Evolutionary conservation across 305 asterid species (phyloP).

Genomic region (Rubia occidens): DNA sequence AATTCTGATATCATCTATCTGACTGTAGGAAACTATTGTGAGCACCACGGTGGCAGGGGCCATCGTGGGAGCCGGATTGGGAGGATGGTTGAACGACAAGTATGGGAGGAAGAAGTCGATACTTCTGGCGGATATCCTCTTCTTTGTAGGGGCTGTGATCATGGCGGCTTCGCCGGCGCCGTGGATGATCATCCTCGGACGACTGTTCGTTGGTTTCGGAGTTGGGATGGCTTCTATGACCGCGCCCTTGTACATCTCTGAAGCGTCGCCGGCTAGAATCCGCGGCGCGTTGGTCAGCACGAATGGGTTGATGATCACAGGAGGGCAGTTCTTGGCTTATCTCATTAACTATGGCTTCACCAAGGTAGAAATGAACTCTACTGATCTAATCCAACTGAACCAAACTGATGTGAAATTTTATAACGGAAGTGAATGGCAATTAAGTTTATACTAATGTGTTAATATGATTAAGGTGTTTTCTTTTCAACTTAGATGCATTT

Average conservation of each 20-base stretch:
- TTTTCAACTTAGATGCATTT: too few relatives aligned
- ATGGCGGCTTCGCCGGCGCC: slow-evolving; percentile 62
- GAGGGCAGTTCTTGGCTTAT: slow-evolving; percentile 58
- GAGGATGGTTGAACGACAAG: slow-evolving; percentile 56
- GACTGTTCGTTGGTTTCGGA: slow-evolving; percentile 76
- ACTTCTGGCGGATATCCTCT: slow-evolving; percentile 57
- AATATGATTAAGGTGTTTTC: too few relatives aligned
- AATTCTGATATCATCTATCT: too few relatives aligned
- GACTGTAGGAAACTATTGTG: slow-evolving; percentile 61
- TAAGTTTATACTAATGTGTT: too few relatives aligned
- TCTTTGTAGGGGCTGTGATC: slow-evolving; percentile 51
- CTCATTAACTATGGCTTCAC: slow-evolving; percentile 70
- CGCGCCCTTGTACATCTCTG: slow-evolving; percentile 76
- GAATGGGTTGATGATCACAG: slow-evolving; percentile 66
- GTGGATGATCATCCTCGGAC: slow-evolving; percentile 69
- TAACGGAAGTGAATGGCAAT: too few relatives aligned
- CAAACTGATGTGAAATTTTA: neutral
- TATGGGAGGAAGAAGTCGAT: slow-evolving; percentile 57
- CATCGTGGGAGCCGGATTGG: slow-evolving; percentile 61
- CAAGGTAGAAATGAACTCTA: slow-evolving; percentile 23
- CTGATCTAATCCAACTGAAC: neutral
- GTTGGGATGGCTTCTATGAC: slow-evolving; percentile 99
- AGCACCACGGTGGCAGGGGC: slow-evolving; percentile 82
- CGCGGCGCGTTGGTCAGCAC: slow-evolving; percentile 77
- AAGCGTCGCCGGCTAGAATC: slow-evolving; percentile 79